Evolutionary conservation across 2,329 filamentous ascomycete species (phyloP), one percentile per base, ranked within the genome.

Genomic region (Colletotrichum incanum): DNA sequence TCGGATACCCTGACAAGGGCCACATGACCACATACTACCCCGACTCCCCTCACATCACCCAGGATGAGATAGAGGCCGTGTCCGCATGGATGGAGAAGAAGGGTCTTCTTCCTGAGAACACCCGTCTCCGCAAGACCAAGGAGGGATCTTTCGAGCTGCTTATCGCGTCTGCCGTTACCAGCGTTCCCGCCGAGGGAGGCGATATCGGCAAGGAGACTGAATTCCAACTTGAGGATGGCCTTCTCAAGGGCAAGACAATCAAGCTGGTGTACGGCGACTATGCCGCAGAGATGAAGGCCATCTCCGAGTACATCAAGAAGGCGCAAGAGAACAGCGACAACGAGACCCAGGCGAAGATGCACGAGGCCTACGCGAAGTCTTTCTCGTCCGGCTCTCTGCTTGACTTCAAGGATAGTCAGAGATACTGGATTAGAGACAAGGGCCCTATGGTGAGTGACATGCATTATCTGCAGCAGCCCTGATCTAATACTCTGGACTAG

Each of bases 21-120:
- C 93, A 96, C 80, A 88, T 95, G 88, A 94, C 93, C 3, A 93
- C 92, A 1, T 96, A 96, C 81, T 96, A 96, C 80, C 94, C 93
- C 1, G 89, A 94, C 74, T 95, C 93, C 5, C 86, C 92, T 9
- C 84, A 86, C 55, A 95, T 96, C 78, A 94, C 91, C 49, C 91
- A 94, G 82, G 86, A 87, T 43, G 94, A 96, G 79, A 94, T 96
- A 68, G 88, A 88, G 54, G 89, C 90, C 23, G 87, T 96, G 62
- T 91, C 92, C n/a, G 87, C 89, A 67, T 93, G 93, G 83, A 90
- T 94, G 86, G 92, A 91, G 78, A 87, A 90, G 78, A 93, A 93
- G 80, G 89, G 90, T 5, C 84, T 95, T 18, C 86, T 94, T 16
- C 89, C 89, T 16, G 94, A 96, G 80, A 96, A 96, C 79, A 96